Conservation (phyloP, 2,329 filamentous ascomycete genomes). For the Pestalotiopsis sp. region DNA sequence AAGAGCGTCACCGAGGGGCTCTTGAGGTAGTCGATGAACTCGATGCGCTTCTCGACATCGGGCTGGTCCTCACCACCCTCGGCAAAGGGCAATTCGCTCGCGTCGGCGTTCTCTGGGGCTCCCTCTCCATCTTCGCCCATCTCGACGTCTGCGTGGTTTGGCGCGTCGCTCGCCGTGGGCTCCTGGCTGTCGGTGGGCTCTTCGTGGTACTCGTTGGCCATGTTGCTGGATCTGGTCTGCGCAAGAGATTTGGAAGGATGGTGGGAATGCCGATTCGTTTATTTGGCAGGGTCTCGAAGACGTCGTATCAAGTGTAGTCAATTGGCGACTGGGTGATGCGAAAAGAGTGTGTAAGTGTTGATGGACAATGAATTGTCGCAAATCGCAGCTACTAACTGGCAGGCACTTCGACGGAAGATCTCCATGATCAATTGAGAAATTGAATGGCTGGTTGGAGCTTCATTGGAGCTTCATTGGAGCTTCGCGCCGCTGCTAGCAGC, state of each 20-base stretch:
- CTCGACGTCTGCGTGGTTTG: constrained; percentile 37
- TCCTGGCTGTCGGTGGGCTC: constrained; percentile 25
- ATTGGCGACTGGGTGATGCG: background rate
- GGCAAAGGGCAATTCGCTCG: constrained; percentile 27
- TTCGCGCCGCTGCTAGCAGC: background rate
- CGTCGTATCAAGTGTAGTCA: background rate
- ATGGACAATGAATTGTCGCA: background rate
- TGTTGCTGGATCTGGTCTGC: constrained; percentile 9
- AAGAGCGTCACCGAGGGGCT: constrained; percentile 69
- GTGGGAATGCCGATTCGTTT: background rate
- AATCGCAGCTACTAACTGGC: background rate
- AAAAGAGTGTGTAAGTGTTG: background rate
- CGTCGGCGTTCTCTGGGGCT: constrained; percentile 24
- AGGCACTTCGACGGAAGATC: too few relatives aligned
- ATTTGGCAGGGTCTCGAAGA: background rate
- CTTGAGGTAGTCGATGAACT: constrained; percentile 61
- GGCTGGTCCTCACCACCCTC: constrained; percentile 36
- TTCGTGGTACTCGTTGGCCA: constrained; percentile 31
- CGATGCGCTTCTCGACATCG: constrained; percentile 36
- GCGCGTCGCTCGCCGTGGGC: constrained; percentile 27
- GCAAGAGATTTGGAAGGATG: background rate
- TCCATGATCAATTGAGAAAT: background rate
- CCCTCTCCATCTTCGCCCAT: constrained; percentile 36
- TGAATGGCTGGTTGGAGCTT: background rate
- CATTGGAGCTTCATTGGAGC: background rate